Conservation (phyloP, 2,329 filamentous ascomycete species). For the Alternaria viburni region DNA sequence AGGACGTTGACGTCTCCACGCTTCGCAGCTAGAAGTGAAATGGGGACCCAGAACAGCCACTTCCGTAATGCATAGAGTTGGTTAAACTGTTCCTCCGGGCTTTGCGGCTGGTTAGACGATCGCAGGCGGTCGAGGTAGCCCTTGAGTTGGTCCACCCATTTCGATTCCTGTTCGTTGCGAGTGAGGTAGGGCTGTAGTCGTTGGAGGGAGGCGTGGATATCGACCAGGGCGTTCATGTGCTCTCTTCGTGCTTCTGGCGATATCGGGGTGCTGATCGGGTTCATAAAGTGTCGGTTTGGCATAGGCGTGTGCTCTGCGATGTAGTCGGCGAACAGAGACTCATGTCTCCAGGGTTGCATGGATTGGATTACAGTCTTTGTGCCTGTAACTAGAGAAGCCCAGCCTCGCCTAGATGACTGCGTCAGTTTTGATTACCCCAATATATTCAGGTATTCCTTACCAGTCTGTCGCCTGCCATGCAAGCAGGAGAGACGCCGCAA, state of each 20-base stretch:
- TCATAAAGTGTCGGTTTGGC: conserved; percentile 54
- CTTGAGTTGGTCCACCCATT: conserved; percentile 57
- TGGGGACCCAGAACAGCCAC: conserved; percentile 96
- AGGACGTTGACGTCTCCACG: conserved; percentile 78
- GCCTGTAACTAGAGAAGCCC: conserved; percentile 91
- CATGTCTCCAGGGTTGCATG: conserved; percentile 90
- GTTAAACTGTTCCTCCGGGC: conserved; percentile 83
- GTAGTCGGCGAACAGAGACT: conserved; percentile 84
- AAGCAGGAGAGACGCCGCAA: conserved; percentile 88
- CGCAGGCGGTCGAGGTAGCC: conserved; percentile 55
- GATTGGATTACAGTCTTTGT: conserved; percentile 88
- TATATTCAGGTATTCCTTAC: conserved; percentile 61
- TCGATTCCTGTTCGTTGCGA: conserved; percentile 54
- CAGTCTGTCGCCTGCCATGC: conserved; percentile 98
- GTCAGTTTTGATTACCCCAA: conserved; percentile 13
- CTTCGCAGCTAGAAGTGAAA: conserved; percentile 79
- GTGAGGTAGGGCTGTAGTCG: conserved; percentile 52
- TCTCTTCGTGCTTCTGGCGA: conserved; percentile 63
- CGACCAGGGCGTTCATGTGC: conserved; percentile 57
- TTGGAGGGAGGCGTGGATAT: conserved; percentile 52
- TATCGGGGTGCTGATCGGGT: conserved; percentile 70
- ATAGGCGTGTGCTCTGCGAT: conserved; percentile 72
- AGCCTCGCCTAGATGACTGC: conserved; percentile 71
- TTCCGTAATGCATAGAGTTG: conserved; percentile 85
- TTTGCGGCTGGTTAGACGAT: conserved; percentile 50